Evolutionary conservation across 805 yeast species (phyloP), one percentile per base, ranked within the genome.

Genomic region (Saccharomycopsis guyanensis): DNA sequence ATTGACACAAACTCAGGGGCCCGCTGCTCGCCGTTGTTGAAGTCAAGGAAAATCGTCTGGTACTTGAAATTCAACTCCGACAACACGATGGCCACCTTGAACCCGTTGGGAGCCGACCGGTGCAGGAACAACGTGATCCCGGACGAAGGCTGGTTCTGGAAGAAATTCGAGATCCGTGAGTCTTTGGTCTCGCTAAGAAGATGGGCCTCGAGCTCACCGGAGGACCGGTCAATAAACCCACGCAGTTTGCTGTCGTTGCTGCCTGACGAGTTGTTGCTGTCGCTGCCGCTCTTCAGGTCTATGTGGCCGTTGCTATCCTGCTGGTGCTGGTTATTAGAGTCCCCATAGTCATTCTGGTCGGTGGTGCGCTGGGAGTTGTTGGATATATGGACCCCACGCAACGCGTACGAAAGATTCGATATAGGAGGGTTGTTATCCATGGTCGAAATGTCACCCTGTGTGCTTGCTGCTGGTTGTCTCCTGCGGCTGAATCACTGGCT

Each of bases 101-200:
- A 89, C 1, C 97, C 97, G 64, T 89, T 89, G 23, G 97, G 97
- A 1, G 96, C 96, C 3, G 91, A 82, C 55, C 94, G 82, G 78
- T 65, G 95, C 57, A 76, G 85, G 53, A 76, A 87, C 40, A 89
- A 69, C 1, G 96, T 86, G 62, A 76, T 86, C 1, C 97, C 97
- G 53, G 80, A 83, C 16, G 73, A 64, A 8, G 96, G 95, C 55
- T 80, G 83, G 57, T 81, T 80, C 53, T 75, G 77, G 59, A 86
- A 82, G 61, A 86, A 87, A 52, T 75, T 71, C 24, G 82, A 72
- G 43, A 87, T 75, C 52, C 94, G 68, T 19, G 82, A 69, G 55
- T 72, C 71, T 20, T 45, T 44, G n/a, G 43, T 13, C 16, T 65
- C 68, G 48, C 69, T 71, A 35, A 70, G 65, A 31, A 65, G 65